Base-by-base conservation (phyloP, 257 asterid genomes). In the Echites panduratus region DNA sequence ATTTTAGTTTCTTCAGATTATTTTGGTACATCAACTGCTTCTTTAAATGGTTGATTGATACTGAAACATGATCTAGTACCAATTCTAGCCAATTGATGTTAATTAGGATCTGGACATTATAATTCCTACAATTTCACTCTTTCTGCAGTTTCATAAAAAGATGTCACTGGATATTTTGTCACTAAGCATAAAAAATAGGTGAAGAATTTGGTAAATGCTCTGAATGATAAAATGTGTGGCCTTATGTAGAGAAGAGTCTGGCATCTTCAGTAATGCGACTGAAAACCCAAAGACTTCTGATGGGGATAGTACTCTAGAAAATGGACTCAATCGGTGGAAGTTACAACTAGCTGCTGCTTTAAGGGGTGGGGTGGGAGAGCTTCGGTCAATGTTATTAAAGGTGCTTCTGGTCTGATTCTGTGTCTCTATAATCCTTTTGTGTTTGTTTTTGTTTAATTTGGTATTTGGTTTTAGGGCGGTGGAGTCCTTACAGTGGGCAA, bases 241-340 rank as follows among this genome's bases (percentile, higher is more conserved):
- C 59, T 70, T 81, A 76, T 81, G 20, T 79, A 90, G 95, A 77
- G 93, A 88, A 79, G 89, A 85, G 74, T 63, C 72, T 13, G 84
- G 72, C 73, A 72, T 73, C 47, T 78, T 73, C 70, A 61, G 84
- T 77, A 82, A 84, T 80, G 75, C 90, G 65, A 78, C 74, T 32
- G 80, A 79, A 59, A 79, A 79, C 74, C 76, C 84, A 53, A 82
- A 74, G 69, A 73, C 71, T 78, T 77, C 82, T 63, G 87, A 82
- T 54, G 85, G 63, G 24, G 70, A 82, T 56, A 82, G 82, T 77
- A 68, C 71, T 81, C 86, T 92, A 70, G 96, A 90, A 80, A 79
- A 76, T 54, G 99, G 97, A 66, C 96, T 95, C 73, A 85, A 82
- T 84, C 88, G 78, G 69, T 85, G 95, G 98, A 95, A 90, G 86